Evolutionary conservation across 306 rosid species (phyloP).

Genomic region (Begonia fuchsioides): DNA sequence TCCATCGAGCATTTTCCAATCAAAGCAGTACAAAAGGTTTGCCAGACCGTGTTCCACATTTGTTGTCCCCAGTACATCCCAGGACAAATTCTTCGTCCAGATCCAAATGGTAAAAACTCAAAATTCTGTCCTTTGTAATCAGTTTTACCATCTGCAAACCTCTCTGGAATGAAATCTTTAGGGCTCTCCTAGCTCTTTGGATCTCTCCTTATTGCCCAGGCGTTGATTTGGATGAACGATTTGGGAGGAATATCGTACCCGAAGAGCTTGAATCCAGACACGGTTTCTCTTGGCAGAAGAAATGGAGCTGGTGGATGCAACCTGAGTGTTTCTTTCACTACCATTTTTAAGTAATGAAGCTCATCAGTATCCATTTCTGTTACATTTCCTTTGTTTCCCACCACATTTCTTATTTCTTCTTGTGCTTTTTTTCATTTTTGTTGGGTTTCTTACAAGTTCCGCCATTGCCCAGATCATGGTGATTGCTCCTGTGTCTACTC

Average conservation of each 20-base stretch:
- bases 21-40: slow-evolving; percentile 25
- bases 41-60: slow-evolving; percentile 24
- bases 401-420: slow-evolving; percentile 19
- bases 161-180: slow-evolving; percentile 32
- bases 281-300: slow-evolving; percentile 33
- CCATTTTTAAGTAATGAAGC: slow-evolving; percentile 24
- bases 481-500: slow-evolving; percentile 16
- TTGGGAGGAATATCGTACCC: slow-evolving; percentile 23
- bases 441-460: slow-evolving; percentile 20
- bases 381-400: slow-evolving; percentile 12
- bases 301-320: slow-evolving; percentile 38
- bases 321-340: slow-evolving; percentile 31
- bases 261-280: slow-evolving; percentile 7
- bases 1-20: slow-evolving; percentile 30
- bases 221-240: slow-evolving; percentile 21
- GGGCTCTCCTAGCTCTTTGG: slow-evolving; percentile 23
- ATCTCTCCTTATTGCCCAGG: slow-evolving; percentile 27
- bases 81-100: slow-evolving; percentile 31
- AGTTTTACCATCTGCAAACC: slow-evolving; percentile 15
- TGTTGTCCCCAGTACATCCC: slow-evolving; percentile 14
- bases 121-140: slow-evolving; percentile 29
- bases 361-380: slow-evolving; percentile 13
- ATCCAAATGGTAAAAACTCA: slow-evolving; percentile 36
- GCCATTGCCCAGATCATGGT: slow-evolving; percentile 27
- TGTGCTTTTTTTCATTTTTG: slow-evolving; percentile 25